Base-by-base conservation (phyloP, 2,329 filamentous ascomycete genomes). In the Aspergillus pseudoviridinutans region DNA sequence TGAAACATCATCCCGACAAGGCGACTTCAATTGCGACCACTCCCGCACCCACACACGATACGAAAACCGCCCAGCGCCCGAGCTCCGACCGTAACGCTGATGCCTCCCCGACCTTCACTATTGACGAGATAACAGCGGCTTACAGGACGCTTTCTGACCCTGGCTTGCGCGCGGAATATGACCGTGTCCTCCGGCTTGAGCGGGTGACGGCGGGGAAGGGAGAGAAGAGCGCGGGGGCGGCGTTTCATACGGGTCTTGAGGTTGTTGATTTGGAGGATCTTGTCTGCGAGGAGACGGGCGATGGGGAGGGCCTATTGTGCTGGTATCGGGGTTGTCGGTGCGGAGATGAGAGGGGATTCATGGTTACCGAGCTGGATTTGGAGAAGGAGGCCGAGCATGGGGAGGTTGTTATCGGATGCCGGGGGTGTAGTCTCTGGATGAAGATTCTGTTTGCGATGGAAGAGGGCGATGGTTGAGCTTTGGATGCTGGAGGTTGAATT, bases 341-440 rank as follows among this genome's bases (percentile, higher is more conserved):
- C 69, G 84, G 84, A n/a, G 80, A 81, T 59, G 76, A 80, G 29
- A 72, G 71, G 27, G 84, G 82, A 0, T 87, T 85, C 62, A 54
- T 78, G 22, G 76, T 87, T 6, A 75, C 72, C 0, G 84, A 87
- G 66, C 63, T 71, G 3, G 82, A 87, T 65, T 66, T 87, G 29
- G 76, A 79, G 59, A 68, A 69, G 58, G 81, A 83, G 64, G 75
- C 73, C 38, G 74, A 76, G 51, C 76, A 79, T 61, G 82, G 79
- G 25, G 85, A 87, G 72, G 75, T 87, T 58, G 73, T 85, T 49
- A 78, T 84, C 20, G 84, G 83, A 2, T 87, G 85, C 74, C 76
- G 77, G 56, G 84, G 85, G 38, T 87, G 85, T 71, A 87, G 84
- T 77, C 75, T 87, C 57, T 87, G 82, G 80, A 76, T 87, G 59